Base-by-base conservation (phyloP, 139 green algal species). In the Chlorella sp. region DNA sequence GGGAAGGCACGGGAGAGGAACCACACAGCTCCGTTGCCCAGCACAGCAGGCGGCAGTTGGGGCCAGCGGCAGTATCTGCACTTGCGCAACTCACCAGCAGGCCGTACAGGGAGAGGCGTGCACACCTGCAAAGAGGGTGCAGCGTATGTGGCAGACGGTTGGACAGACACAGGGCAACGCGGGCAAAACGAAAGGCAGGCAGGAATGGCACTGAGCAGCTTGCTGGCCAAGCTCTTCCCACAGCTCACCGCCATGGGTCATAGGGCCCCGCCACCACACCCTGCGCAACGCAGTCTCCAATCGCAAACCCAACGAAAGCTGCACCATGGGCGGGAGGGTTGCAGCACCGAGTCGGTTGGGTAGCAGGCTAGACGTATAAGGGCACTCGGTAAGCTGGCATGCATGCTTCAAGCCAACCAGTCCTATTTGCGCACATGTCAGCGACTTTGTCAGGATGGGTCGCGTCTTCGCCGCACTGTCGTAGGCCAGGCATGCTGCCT, bases 271-370 rank as follows among this genome's bases (percentile, higher is more conserved):
- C 89, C 4, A 30, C 54, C 19, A 95, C 86, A 22, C 68, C 64
- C 76, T 96, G 93, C 32, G 93, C 93, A 24, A 94, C 80, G 6
- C 90, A 36, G 65, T 96, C 93, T 32, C 93, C 93, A 9, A 96
- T 64, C 2, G 92, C 78, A 69, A 96, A 96, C 19, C 93, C 93
- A 3, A 92, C 48, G 26, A 95, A 87, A 24, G 54, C 51, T 60
- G 51, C 51, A 60, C 13, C 13, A 60, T 54, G 46, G 11, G 46
- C 8, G 51, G 51, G 51, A 3, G 2, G 51, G 51, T 2, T 11
- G 51, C 16, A 26, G 51, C 51, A 24, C 2, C 24, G 51, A 26
- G 51, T 20, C n/a, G n/a, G n/a, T n/a, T n/a, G n/a, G n/a, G n/a
- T n/a, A n/a, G n/a, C n/a, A n/a, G n/a, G n/a, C n/a, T n/a, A n/a